Evolutionary conservation across 2,329 filamentous ascomycete species (phyloP).

Genomic region (Cadophora luteo-olivacea): DNA sequence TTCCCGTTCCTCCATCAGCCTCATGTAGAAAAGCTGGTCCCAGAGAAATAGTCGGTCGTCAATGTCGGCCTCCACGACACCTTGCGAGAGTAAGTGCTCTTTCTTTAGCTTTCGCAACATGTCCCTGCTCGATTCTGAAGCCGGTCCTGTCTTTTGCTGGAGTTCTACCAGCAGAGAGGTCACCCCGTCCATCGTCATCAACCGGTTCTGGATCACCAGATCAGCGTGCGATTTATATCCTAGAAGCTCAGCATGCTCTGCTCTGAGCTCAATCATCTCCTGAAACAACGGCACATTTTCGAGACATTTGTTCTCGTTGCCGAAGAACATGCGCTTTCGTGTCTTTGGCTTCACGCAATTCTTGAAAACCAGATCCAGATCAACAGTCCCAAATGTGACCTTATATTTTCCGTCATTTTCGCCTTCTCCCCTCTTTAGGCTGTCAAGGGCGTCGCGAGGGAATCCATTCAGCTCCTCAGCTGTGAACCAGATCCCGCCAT

Average conservation of each 20-base stretch:
- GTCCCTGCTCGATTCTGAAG: slow-evolving; percentile 63
- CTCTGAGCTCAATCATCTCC: slow-evolving; percentile 73
- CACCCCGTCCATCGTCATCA: slow-evolving; percentile 69
- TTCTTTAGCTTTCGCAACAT: slow-evolving; percentile 72
- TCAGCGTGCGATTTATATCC: slow-evolving; percentile 77
- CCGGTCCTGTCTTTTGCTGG: slow-evolving; percentile 60
- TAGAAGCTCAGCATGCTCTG: slow-evolving; percentile 75
- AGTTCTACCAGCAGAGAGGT: slow-evolving; percentile 73
- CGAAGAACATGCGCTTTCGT: slow-evolving; percentile 42
- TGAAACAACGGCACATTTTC: slow-evolving; percentile 74
- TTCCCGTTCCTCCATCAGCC: slow-evolving; percentile 75
- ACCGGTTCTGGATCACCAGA: slow-evolving; percentile 63
- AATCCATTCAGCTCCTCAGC: slow-evolving; percentile 54
- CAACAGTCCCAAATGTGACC: slow-evolving; percentile 57
- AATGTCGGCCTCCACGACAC: slow-evolving; percentile 64
- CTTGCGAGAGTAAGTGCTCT: slow-evolving; percentile 48
- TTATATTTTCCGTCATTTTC: slow-evolving; percentile 53
- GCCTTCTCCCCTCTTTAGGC: slow-evolving; percentile 53
- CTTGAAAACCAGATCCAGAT: slow-evolving; percentile 54
- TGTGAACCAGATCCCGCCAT: slow-evolving; percentile 57
- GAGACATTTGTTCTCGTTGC: slow-evolving; percentile 50
- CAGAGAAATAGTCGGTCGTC: slow-evolving; percentile 78
- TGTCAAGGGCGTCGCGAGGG: slow-evolving; percentile 54
- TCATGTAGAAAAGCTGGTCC: slow-evolving; percentile 78
- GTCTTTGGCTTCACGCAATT: slow-evolving; percentile 48